Evolutionary conservation across 129 eudicot species (phyloP).

Genomic region (Saposhnikovia divaricata): DNA sequence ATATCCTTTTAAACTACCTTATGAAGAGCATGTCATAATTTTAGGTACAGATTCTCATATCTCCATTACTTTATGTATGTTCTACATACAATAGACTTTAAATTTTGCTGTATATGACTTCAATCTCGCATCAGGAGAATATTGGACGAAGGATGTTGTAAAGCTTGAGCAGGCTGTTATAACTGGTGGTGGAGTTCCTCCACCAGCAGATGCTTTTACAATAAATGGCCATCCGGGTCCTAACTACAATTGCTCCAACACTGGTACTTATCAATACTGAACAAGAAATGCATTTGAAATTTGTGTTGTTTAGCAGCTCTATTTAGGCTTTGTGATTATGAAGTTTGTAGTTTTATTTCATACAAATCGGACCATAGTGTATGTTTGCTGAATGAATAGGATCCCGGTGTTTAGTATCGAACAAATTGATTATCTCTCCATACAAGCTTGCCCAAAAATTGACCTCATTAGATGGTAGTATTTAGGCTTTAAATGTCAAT

Average conservation of each 20-base stretch:
- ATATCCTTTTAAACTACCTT: conserved; percentile 58
- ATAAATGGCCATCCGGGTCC: conserved; percentile 84
- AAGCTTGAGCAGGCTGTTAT: conserved; percentile 46
- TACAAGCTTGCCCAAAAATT: background rate
- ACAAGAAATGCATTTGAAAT: background rate
- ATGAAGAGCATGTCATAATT: conserved; percentile 55
- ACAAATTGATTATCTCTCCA: background rate
- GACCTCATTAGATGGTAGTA: background rate
- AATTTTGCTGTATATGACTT: background rate
- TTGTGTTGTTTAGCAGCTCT: background rate
- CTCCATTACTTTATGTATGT: background rate
- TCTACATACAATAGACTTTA: background rate
- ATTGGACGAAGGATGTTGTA: conserved; percentile 46
- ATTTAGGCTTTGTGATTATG: background rate
- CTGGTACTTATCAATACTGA: conserved; percentile 24
- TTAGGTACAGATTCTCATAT: conserved; percentile 29
- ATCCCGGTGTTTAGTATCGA: background rate
- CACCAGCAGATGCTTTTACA: conserved; percentile 58
- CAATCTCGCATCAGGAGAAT: conserved; percentile 44
- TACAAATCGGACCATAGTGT: background rate
- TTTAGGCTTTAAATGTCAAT: background rate
- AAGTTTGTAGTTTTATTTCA: background rate
- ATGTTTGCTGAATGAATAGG: background rate
- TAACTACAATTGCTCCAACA: conserved; percentile 56
- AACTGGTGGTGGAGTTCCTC: conserved; percentile 53